phyloP scores from a whole-genome alignment of 192 early-diverging fungal species.

The Gaertneriomyces sp. region DNA sequence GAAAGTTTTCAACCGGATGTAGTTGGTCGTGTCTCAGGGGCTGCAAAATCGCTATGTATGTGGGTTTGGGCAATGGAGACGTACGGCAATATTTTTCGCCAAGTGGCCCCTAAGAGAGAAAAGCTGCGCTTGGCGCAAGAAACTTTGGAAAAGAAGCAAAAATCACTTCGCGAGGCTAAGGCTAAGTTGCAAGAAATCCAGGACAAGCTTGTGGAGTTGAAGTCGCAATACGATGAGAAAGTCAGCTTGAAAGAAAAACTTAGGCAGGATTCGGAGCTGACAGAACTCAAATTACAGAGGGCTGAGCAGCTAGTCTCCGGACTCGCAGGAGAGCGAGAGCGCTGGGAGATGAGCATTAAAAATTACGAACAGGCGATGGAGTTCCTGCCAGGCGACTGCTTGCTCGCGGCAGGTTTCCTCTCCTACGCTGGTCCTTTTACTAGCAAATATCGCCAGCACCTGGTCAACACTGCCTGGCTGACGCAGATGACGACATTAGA shows the following conservation, averaged over 20 bases:
- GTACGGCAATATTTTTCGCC: slow-evolving; percentile 55
- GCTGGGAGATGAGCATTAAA: slow-evolving; percentile 57
- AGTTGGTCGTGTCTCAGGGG: slow-evolving; percentile 56
- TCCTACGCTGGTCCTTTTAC: slow-evolving; percentile 62
- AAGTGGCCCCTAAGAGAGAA: slow-evolving; percentile 59
- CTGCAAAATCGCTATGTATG: slow-evolving; percentile 59
- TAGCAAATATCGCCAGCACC: slow-evolving; percentile 48
- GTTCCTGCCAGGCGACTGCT: slow-evolving; percentile 55
- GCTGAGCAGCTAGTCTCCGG: slow-evolving; percentile 60
- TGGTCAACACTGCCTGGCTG: slow-evolving; percentile 49
- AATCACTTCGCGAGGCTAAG: slow-evolving; percentile 51
- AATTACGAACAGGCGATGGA: slow-evolving; percentile 51
- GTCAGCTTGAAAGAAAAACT: slow-evolving; percentile 56
- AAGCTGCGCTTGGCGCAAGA: slow-evolving; percentile 54
- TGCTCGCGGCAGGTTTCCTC: slow-evolving; percentile 56
- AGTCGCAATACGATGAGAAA: slow-evolving; percentile 59
- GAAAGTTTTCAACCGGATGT: slow-evolving; percentile 59
- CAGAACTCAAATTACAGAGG: slow-evolving; percentile 49
- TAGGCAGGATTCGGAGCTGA: slow-evolving; percentile 52
- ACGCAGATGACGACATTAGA: slow-evolving; percentile 54
- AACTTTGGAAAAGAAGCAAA: slow-evolving; percentile 59
- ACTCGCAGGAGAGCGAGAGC: slow-evolving; percentile 52
- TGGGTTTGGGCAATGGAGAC: slow-evolving; percentile 62
- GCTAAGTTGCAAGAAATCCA: slow-evolving; percentile 59
- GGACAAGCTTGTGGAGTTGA: slow-evolving; percentile 58